These are phyloP conservation scores for Sungouiella thailandica DNA, from an alignment of 805 yeast genomes.

Conservation along the genomic window DNA sequence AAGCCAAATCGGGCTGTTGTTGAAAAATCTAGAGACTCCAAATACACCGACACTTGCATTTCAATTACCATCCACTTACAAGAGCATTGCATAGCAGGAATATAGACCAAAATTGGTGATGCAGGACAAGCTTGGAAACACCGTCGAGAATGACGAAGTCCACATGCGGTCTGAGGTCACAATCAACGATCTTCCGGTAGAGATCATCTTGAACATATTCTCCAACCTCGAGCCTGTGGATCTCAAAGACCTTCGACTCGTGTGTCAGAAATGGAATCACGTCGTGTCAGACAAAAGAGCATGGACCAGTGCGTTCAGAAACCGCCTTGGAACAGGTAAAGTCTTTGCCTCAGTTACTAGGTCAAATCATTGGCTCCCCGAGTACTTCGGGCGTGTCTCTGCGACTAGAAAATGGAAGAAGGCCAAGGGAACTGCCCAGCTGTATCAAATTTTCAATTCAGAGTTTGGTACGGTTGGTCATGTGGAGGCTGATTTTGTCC, in stretches of 20 bases:
- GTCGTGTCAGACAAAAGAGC: slow-evolving; percentile 41
- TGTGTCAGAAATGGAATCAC: slow-evolving; percentile 45
- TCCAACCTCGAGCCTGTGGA: slow-evolving; percentile 43
- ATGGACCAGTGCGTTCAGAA: slow-evolving; percentile 44
- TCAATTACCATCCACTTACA: no score
- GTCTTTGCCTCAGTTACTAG: slow-evolving; percentile 42
- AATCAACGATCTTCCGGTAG: slow-evolving; percentile 42
- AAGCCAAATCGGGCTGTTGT: no score
- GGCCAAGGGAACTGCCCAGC: slow-evolving; percentile 22
- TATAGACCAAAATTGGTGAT: no score
- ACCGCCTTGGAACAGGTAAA: slow-evolving; percentile 30
- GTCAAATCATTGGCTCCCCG: slow-evolving; percentile 43
- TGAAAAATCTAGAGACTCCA: no score
- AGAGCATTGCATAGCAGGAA: no score
- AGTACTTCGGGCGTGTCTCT: slow-evolving; percentile 38
- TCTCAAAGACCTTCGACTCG: slow-evolving; percentile 35
- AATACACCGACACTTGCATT: no score
- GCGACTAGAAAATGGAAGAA: slow-evolving; percentile 36
- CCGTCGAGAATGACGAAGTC: slow-evolving; percentile 5
- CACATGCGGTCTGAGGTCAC: slow-evolving; percentile 2
- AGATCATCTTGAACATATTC: slow-evolving; percentile 42
- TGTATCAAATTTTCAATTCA: slow-evolving; percentile 26
- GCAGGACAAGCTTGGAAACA: slow-evolving; percentile 22
- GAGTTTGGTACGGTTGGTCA: slow-evolving; percentile 21
- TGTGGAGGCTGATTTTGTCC: slow-evolving; percentile 22